phyloP scores from a whole-genome alignment of 2,329 filamentous ascomycete species.

The Botrytis squamosa region DNA sequence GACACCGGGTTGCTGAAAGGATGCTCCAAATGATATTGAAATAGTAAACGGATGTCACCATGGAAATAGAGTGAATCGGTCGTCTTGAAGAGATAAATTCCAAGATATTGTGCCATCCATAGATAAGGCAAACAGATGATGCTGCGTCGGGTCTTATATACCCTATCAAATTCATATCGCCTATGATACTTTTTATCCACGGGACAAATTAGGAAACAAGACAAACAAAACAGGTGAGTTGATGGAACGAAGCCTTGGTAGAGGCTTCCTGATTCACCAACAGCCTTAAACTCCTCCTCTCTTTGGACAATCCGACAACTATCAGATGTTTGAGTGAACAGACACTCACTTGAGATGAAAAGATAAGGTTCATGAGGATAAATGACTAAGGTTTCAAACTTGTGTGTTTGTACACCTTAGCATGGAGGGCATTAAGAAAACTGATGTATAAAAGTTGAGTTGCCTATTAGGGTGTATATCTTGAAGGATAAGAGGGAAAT shows the following conservation, averaged over 20 bases:
- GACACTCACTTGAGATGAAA: not conserved
- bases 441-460: not conserved
- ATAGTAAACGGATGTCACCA: not conserved
- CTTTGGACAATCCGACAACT: not conserved
- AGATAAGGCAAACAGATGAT: conserved; percentile 16
- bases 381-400: not conserved
- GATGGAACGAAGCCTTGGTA: not conserved
- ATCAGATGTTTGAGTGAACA: not conserved
- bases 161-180: conserved; percentile 11
- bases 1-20: not conserved
- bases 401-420: not conserved
- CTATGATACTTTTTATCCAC: conserved; percentile 9
- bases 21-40: not conserved
- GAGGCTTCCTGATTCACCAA: not conserved
- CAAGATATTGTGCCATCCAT: conserved; percentile 12
- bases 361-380: conserved; percentile 7
- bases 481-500: conserved; percentile 16
- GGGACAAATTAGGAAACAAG: conserved; percentile 2
- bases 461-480: conserved; percentile 3
- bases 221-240: not conserved
- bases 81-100: not conserved
- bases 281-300: conserved; percentile 7
- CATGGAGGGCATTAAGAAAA: not conserved
- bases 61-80: not conserved
- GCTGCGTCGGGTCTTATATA: not conserved